Evolutionary conservation across 345 rosid species (phyloP), one percentile per base, ranked within the genome.

Genomic region (Dipteronia sinensis): DNA sequence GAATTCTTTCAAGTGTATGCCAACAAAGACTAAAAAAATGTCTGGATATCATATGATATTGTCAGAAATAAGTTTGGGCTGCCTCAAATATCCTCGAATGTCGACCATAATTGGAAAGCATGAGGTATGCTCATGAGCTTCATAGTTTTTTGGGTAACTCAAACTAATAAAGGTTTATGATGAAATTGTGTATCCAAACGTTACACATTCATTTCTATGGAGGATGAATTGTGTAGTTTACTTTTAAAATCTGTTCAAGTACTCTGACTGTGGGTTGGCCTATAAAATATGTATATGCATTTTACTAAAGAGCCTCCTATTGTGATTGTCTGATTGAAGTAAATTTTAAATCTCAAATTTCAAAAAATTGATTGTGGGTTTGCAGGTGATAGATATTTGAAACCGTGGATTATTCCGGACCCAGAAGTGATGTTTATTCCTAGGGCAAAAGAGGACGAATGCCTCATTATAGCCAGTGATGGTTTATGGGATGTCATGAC

Each of bases 401-500:
- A 96, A 77, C 99, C 99, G 8, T 94, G 97, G 89, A 95, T 96
- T 65, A 96, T 96, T 67, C 97, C 98, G 0, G 97, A 94, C 19
- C 98, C 97, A 16, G 98, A 96, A 88, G 98, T 96, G 67, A 83
- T 78, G 85, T 87, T 96, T 56, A 75, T 91, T 81, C 94, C 97
- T 0, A 78, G 99, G 78, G 89, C 90, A 25, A 94, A 88, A 87
- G 99, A 94, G 74, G 99, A 96, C 34, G 97, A 94, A 67, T 94
- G 98, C 86, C 91, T 96, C 22, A 78, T 94, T 82, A 82, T 94
- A 70, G 98, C 97, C 1, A 94, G 99, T 23, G 99, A 95, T 23
- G 99, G 99, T 46, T 82, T 93, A 69, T 95, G 99, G 99, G 99
- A 95, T 82, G 98, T 96, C 67, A 90, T 94, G 95, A 79, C 87